Evolutionary conservation across 176 grass and related monocot species (phyloP), one percentile per base, ranked within the genome.

Genomic region (Luzula sylvatica): DNA sequence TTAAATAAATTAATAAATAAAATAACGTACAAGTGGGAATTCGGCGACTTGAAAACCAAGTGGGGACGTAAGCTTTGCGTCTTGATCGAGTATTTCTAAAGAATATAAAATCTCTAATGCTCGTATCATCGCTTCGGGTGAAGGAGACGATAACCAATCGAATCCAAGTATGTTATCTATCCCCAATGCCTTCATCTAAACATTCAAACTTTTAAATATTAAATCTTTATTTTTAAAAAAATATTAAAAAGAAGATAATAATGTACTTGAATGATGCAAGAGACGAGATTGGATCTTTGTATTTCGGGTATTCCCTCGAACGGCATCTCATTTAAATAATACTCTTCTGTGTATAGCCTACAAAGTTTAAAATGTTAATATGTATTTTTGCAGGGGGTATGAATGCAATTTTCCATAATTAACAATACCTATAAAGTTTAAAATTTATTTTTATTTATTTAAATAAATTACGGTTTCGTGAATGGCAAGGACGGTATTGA

Each of bases 141-240:
- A 80, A 72, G 90, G 90, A 78, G 90, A 85, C 72, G 90, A 74
- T 65, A 87, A 73, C 90, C 90, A 95, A 88, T 95, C 84, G 70
- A 95, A 95, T 11, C 90, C 83, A 56, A 95, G 56, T 75, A 95
- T 88, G 63, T 95, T 95, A 58, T 95, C 90, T 85, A 95, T 82
- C 26, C 90, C 90, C 49, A 95, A 75, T 9, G 90, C 80, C 75
- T 95, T 95, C 49, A 95, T 74, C 90, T 95, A 73, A 20, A n/a
- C n/a, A n/a, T n/a, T n/a, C n/a, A n/a, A n/a, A n/a, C n/a, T n/a
- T n/a, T n/a, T n/a, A n/a, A n/a, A n/a, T n/a, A n/a, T n/a, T n/a
- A n/a, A n/a, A n/a, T n/a, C n/a, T n/a, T n/a, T 35, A 35, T 35
- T 35, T 13, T 4, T 46, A 0, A 46, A 46, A 35, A 35, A 4